phyloP scores from a whole-genome alignment of 1,284 basidiomycete genomes.

The Kalmanozyma brasiliensis region DNA sequence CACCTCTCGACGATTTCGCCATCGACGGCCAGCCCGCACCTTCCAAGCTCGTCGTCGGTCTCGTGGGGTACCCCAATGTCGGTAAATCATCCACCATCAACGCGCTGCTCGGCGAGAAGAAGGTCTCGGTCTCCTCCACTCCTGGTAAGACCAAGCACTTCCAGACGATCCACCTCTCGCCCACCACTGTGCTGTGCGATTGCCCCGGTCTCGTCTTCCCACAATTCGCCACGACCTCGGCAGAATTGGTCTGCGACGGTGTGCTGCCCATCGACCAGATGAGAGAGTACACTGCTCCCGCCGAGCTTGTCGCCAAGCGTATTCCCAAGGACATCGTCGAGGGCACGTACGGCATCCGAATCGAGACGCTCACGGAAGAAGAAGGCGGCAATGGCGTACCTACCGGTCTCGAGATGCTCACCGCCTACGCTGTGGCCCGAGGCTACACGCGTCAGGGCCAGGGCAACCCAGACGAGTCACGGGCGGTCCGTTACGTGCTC shows the following conservation, averaged over 20 bases:
- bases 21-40: slow-evolving; percentile 47
- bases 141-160: slow-evolving; percentile 96
- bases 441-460: slow-evolving; percentile 93
- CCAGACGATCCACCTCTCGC: slow-evolving; percentile 93
- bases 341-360: slow-evolving; percentile 85
- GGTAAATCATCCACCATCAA: slow-evolving; percentile 68
- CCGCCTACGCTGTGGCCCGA: slow-evolving; percentile 81
- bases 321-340: slow-evolving; percentile 89
- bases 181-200: slow-evolving; percentile 90
- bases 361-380: slow-evolving; percentile 77
- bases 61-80: slow-evolving; percentile 76
- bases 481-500: slow-evolving; percentile 88
- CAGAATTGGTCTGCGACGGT: slow-evolving; percentile 94
- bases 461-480: slow-evolving; percentile 96
- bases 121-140: slow-evolving; percentile 66
- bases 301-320: slow-evolving; percentile 80
- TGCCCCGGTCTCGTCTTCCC: slow-evolving; percentile 99
- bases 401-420: slow-evolving; percentile 83
- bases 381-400: slow-evolving; percentile 86
- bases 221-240: slow-evolving; percentile 79
- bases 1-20: slow-evolving; percentile 75
- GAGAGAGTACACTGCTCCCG: slow-evolving; percentile 90
- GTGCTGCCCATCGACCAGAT: slow-evolving; percentile 98
- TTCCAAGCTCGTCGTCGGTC: slow-evolving; percentile 74
- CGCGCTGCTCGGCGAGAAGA: slow-evolving; percentile 65